Evolutionary conservation across 2,329 filamentous ascomycete genomes (phyloP), one percentile per base, ranked within the genome.

Genomic region (Ascochyta clinopodiicola): DNA sequence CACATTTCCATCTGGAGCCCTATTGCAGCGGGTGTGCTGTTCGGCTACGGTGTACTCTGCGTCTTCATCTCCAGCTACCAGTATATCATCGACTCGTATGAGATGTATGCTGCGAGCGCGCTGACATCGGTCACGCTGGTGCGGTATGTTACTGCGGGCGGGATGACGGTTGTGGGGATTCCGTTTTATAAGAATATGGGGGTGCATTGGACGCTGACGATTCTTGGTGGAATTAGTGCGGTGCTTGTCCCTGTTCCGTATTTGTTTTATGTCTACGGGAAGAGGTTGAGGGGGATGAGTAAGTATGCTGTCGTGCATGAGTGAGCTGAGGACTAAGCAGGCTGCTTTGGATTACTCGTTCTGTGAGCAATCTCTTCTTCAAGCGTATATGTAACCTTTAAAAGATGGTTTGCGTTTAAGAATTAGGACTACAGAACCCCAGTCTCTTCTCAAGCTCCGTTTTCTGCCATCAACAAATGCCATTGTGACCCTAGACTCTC

Each of bases 21-120:
- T 3, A 34, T 59, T 3, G 12, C 44, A 4, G 56, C 51, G 6
- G 38, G 44, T 15, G 46, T 59, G 10, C 22, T 59, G 8, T 55
- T 59, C 22, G 56, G 56, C 15, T 51, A 51, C 15, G 56, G 51
- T 6, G 43, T 55, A 3, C 17, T 59, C 7, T 51, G 51, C 15
- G 43, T 60, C 10, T 84, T 82, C 64, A 78, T 83, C 58, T 76
- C 73, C 44, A 77, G 73, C 9, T 84, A 83, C 54, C 72, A 83
- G 74, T 86, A 86, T 63, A 81, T 86, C 47, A 85, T 86, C 53
- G 83, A 86, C 60, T 77, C 76, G 9, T 86, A 86, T 61, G 80
- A 81, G 38, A 76, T 76, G 7, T 84, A 83, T 57, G 78, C 82
- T 0, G 83, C 81, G 1, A 78, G 74, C 3, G 82, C 80, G 0